A percentile compares a stretch with the other conserved stretches of the same genome.
These are phyloP conservation scores for Fraxinus latifolia DNA, from an alignment of 305 asterid species.

Conservation along the genomic window DNA sequence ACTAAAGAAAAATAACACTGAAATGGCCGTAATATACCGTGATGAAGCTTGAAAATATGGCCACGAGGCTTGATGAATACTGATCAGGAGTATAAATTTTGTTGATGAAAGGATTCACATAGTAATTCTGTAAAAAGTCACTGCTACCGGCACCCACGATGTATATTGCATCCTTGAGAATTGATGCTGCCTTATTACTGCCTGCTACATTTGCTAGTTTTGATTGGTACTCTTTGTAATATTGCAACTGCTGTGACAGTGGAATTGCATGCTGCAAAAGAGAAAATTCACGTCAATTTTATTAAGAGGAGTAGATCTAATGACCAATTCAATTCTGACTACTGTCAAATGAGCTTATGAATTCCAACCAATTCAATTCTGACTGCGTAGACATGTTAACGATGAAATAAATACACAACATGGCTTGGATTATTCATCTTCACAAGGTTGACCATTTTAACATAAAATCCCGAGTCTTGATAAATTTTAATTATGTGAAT, in stretches of 20 bases:
- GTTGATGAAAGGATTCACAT: conserved; percentile 65
- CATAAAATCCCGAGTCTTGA: neutral
- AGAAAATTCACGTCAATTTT: neutral
- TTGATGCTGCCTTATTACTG: conserved; percentile 42
- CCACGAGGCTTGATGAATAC: conserved; percentile 57
- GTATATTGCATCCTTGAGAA: conserved; percentile 57
- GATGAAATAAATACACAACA: neutral
- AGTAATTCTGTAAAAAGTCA: conserved; percentile 77
- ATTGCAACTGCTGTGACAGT: conserved; percentile 53
- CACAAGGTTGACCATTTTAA: neutral
- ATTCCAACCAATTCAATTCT: neutral
- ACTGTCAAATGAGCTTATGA: neutral
- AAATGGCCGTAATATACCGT: conserved; percentile 33
- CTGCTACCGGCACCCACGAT: conserved; percentile 65
- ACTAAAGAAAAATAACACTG: neutral
- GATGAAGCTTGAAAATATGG: conserved; percentile 48
- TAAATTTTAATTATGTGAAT: neutral
- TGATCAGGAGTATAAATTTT: conserved; percentile 63
- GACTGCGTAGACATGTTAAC: neutral
- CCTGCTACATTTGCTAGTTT: conserved; percentile 65
- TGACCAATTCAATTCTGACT: neutral
- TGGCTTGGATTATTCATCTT: neutral
- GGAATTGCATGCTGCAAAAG: conserved; percentile 72
- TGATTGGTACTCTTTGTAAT: conserved; percentile 66
- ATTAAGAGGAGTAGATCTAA: neutral